These are phyloP conservation scores for Leccinellum luteum DNA, from an alignment of 768 basidiomycete species.

Conservation along the genomic window DNA sequence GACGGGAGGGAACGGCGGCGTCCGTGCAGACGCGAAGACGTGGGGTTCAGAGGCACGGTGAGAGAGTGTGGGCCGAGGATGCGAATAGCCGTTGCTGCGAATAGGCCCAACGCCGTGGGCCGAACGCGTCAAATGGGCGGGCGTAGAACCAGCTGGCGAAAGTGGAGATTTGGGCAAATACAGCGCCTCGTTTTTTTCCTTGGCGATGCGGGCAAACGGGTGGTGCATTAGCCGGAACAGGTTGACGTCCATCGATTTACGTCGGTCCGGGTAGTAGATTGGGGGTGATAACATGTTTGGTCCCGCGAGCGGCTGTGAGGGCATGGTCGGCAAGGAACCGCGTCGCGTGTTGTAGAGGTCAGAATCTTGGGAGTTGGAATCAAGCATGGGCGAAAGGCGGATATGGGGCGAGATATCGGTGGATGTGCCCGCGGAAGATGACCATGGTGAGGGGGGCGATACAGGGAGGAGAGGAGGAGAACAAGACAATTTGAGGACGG, in stretches of 20 bases:
- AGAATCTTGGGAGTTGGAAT: slow-evolving; percentile 25
- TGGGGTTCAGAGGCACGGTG: slow-evolving; percentile 35
- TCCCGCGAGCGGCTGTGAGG: slow-evolving; percentile 23
- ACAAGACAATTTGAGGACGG: slow-evolving; percentile 24
- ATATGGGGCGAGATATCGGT: slow-evolving; percentile 22
- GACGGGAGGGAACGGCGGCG: slow-evolving; percentile 33
- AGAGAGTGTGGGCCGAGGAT: slow-evolving; percentile 30
- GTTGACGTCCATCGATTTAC: slow-evolving; percentile 40
- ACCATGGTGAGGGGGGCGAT: slow-evolving; percentile 24
- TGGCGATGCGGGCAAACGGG: slow-evolving; percentile 32
- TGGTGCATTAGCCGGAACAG: slow-evolving; percentile 53
- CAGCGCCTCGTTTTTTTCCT: slow-evolving; percentile 35
- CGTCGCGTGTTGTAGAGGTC: slow-evolving; percentile 42
- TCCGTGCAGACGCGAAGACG: slow-evolving; percentile 37
- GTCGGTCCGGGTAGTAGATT: slow-evolving; percentile 35
- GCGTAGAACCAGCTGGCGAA: slow-evolving; percentile 29
- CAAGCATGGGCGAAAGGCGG: slow-evolving; percentile 22
- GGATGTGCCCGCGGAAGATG: slow-evolving; percentile 34
- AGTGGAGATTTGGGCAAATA: slow-evolving; percentile 34
- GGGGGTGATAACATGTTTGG: slow-evolving; percentile 36
- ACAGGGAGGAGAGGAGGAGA: slow-evolving; percentile 16
- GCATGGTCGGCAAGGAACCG: slow-evolving; percentile 52
- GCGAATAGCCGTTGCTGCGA: slow-evolving; percentile 46
- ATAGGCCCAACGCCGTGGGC: slow-evolving; percentile 36
- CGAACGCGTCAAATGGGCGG: slow-evolving; percentile 37